Base-by-base conservation (phyloP, 2,329 filamentous ascomycete species). In the Acephala macrosclerotiorum region DNA sequence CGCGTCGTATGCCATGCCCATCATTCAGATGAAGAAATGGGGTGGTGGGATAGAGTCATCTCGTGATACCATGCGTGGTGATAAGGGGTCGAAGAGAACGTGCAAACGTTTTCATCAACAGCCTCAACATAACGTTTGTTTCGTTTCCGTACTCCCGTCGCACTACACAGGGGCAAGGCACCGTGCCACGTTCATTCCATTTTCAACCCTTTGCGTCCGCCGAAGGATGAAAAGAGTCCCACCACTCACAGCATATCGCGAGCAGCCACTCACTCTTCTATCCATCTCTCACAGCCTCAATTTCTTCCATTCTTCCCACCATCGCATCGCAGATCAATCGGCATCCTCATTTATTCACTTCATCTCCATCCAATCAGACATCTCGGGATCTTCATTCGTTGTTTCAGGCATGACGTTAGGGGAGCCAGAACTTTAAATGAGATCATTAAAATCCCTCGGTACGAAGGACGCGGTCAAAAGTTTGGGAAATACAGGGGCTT, bases 341-440 rank as follows among this genome's bases (percentile, higher is more conserved):
- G 49, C 40, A 33, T 35, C 51, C 40, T 62, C 60, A 62, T 62
- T 62, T 62, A 51, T 7, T 56, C 36, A 11, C 20, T 38, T 9
- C 40, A n/a, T 25, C 35, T 22, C 47, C 60, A 26, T 29, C 60
- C 60, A 62, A 62, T 62, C 51, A 62, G 45, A 49, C 45, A 49
- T 49, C n/a, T 5, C 7, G 45, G 1, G 45, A 49, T 22, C 45
- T 11, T 49, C 45, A 49, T 49, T 49, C n/a, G n/a, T n/a, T 49
- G 45, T 49, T 49, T 49, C 45, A 49, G 22, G 45, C 45, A 49
- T 25, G n/a, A 49, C 11, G 45, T 22, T 25, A n/a, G n/a, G 3
- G 7, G 4, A 22, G 45, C 45, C 45, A 22, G n/a, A 49, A 49
- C 45, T 49, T 9, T 49, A 49, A 49, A 5, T 33, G 29, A 33